Conservation (phyloP, 2,329 filamentous ascomycete genomes). For the Fusarium sublunatum region DNA sequence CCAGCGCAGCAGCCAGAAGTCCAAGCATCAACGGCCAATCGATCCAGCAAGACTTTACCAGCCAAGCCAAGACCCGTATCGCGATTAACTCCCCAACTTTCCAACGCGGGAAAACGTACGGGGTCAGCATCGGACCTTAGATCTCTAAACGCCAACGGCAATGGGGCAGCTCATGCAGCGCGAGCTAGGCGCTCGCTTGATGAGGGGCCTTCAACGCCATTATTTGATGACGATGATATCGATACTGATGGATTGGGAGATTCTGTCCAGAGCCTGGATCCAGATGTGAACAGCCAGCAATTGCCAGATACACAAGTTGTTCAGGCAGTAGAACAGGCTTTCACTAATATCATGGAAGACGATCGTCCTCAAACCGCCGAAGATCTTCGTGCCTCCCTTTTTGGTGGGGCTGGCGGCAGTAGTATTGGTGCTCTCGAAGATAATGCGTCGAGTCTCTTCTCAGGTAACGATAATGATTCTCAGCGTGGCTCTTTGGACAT, state of each 20-base stretch:
- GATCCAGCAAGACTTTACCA: conserved; percentile 54
- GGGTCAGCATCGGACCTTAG: conserved; percentile 63
- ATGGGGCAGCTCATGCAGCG: conserved; percentile 55
- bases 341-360: conserved; percentile 92
- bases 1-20: conserved; percentile 36
- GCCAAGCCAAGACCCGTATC: conserved; percentile 59
- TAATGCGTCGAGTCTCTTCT: conserved; percentile 61
- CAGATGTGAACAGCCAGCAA: conserved; percentile 66
- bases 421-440: conserved; percentile 46
- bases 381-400: conserved; percentile 74
- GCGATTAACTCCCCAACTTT: conserved; percentile 54
- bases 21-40: conserved; percentile 43
- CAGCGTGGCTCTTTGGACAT: conserved; percentile 71
- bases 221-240: conserved; percentile 86
- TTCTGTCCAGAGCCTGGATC: conserved; percentile 83
- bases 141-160: conserved; percentile 52
- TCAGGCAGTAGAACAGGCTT: conserved; percentile 89
- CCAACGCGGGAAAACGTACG: conserved; percentile 54
- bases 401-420: conserved; percentile 53
- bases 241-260: conserved; percentile 76
- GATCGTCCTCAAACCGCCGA: conserved; percentile 72
- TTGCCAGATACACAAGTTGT: conserved; percentile 83
- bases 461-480: conserved; percentile 68
- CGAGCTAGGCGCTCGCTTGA: conserved; percentile 76
- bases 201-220: conserved; percentile 59